Conservation (phyloP, 257 asterid genomes). For the Nicotiana knightiana region DNA sequence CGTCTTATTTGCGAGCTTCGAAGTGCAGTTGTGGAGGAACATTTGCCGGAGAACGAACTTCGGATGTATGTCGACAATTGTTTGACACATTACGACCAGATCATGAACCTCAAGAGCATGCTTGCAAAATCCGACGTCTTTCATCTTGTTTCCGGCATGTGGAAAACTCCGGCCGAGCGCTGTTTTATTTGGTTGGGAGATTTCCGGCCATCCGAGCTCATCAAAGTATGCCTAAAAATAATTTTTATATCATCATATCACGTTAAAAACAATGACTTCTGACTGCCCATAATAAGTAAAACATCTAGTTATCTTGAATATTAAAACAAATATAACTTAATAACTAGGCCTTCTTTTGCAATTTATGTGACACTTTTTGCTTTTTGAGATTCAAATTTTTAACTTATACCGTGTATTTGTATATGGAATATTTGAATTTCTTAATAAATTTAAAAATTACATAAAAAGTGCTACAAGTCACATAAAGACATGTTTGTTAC, state of each 20-base stretch:
- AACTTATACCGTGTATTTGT: too few species aligned
- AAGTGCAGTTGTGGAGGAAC: conserved; percentile 48
- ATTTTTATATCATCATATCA: neutral
- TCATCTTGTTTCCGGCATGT: conserved; percentile 75
- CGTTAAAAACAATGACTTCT: neutral
- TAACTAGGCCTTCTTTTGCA: too few species aligned
- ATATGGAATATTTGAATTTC: too few species aligned
- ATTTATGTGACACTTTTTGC: too few species aligned
- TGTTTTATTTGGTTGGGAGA: conserved; percentile 94
- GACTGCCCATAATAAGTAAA: too few species aligned
- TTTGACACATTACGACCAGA: conserved; percentile 55
- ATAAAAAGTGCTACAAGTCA: too few species aligned
- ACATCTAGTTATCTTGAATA: too few species aligned
- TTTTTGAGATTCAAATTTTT: too few species aligned
- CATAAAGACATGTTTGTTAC: neutral
- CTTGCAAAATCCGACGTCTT: conserved; percentile 58
- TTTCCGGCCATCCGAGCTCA: conserved; percentile 76
- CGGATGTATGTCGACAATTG: conserved; percentile 48
- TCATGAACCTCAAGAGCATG: conserved; percentile 53
- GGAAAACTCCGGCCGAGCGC: conserved; percentile 91
- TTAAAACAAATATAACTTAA: too few species aligned
- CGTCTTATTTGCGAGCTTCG: conserved; percentile 68
- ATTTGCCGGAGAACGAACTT: conserved; percentile 63
- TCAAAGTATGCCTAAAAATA: conserved; percentile 40
- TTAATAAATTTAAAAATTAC: too few species aligned